phyloP scores from a whole-genome alignment of 1,139 yeast genomes.

The Eremothecium sinecaudum region DNA sequence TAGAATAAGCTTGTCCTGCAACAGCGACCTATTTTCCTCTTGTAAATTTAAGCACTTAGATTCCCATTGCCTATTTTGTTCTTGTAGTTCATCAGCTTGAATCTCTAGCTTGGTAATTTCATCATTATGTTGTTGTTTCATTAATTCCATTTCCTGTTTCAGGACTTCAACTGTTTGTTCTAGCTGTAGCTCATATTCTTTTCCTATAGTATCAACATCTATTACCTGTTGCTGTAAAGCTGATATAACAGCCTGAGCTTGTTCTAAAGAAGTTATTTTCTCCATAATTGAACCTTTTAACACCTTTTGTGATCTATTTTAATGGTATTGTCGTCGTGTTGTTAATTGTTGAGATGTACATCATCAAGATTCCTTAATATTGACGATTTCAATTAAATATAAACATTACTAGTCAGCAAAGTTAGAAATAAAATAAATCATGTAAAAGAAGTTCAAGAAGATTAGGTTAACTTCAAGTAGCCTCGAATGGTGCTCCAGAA shows the following conservation, averaged over 20 bases:
- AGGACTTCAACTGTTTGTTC: conserved; percentile 13
- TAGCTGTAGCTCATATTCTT: conserved; percentile 17
- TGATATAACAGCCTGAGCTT: conserved; percentile 12
- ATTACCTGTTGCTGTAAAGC: conserved; percentile 16
- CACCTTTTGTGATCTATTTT: too few species aligned
- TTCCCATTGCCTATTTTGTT: conserved; percentile 20
- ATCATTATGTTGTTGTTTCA: conserved; percentile 1
- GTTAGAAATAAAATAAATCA: too few species aligned
- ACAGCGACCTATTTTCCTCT: conserved; percentile 18
- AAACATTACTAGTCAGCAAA: too few species aligned
- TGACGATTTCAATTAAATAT: too few species aligned
- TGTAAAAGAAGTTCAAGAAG: too few species aligned
- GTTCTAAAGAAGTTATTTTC: conserved; percentile 2
- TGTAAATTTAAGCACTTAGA: conserved; percentile 13
- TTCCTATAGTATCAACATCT: conserved; percentile 14
- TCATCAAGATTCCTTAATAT: too few species aligned
- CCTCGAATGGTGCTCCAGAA: too few species aligned
- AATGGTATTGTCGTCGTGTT: too few species aligned
- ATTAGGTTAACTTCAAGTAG: too few species aligned
- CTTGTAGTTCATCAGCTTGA: conserved; percentile 14
- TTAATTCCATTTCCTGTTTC: conserved; percentile 9
- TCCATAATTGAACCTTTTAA: too few species aligned
- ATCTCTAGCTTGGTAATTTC: conserved; percentile 13
- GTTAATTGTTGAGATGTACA: too few species aligned
- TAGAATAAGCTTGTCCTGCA: conserved; percentile 17